Evolutionary conservation across 345 rosid species (phyloP).

Genomic region (Melaleuca quinquenervia): DNA sequence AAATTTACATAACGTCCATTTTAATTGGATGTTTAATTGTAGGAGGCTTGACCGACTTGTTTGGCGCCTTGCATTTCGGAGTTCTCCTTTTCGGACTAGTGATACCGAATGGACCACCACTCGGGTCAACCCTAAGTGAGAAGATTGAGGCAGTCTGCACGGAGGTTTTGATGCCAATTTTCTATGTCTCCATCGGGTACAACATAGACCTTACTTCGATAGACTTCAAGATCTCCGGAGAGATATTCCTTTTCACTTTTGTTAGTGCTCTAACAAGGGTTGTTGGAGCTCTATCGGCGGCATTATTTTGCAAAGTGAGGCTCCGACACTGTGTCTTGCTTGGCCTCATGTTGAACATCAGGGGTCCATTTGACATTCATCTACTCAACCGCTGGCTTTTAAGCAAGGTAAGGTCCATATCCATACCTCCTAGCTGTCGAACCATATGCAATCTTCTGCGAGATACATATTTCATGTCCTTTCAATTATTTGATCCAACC

Average conservation of each 20-base stretch:
- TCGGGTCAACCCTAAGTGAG: slow-evolving; percentile 9
- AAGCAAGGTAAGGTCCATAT: not conserved
- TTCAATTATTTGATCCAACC: not conserved
- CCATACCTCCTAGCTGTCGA: not conserved
- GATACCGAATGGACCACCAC: slow-evolving; percentile 14
- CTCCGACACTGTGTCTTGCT: not conserved
- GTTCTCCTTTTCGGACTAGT: slow-evolving; percentile 7
- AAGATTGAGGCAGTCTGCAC: slow-evolving; percentile 10
- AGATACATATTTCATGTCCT: not conserved
- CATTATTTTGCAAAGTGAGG: not conserved
- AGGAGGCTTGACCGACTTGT: not conserved
- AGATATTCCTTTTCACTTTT: not conserved
- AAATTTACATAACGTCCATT: not conserved
- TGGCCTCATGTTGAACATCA: slow-evolving; percentile 13
- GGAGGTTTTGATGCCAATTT: slow-evolving; percentile 15
- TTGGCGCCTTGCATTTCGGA: not conserved
- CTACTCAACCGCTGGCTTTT: not conserved
- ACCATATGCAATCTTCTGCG: not conserved
- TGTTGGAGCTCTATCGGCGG: not conserved
- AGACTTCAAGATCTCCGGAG: not conserved
- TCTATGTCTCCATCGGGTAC: slow-evolving; percentile 10
- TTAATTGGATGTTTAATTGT: not conserved
- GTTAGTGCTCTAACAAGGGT: not conserved
- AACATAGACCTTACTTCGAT: not conserved
- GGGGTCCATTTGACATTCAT: slow-evolving; percentile 8